Evolutionary conservation across 345 rosid species (phyloP).

Genomic region (Salix koriyanagi): DNA sequence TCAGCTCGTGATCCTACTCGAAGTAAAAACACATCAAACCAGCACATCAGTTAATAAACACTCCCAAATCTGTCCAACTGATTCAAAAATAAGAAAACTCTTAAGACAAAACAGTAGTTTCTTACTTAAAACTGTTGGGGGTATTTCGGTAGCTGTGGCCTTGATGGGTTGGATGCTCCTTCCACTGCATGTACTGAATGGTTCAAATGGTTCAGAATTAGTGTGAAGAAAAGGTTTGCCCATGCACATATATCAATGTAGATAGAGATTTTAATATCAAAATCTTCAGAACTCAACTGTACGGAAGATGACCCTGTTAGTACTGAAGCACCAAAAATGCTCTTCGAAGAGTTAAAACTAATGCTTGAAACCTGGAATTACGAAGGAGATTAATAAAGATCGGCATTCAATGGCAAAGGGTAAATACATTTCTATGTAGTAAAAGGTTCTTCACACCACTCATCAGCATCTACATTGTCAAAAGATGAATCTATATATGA

Average conservation of each 20-base stretch:
- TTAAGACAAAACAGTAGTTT: neutral
- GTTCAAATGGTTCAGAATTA: neutral
- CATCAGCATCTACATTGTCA: neutral
- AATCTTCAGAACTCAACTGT: conserved; percentile 48
- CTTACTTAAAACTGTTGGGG: conserved; percentile 62
- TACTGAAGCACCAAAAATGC: conserved; percentile 46
- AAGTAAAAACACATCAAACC: conserved; percentile 21
- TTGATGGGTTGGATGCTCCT: conserved; percentile 53
- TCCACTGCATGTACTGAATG: conserved; percentile 40
- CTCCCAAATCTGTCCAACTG: neutral
- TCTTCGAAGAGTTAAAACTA: conserved; percentile 32
- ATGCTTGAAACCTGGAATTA: conserved; percentile 39
- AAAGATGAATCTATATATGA: neutral
- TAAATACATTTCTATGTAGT: neutral
- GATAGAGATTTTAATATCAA: neutral
- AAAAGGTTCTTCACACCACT: neutral
- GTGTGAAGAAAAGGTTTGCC: neutral
- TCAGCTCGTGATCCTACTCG: conserved; percentile 45
- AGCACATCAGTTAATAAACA: conserved; percentile 21
- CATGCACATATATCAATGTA: neutral
- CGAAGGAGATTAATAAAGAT: neutral
- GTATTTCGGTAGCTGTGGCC: conserved; percentile 78
- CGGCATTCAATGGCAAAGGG: neutral
- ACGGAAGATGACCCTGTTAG: conserved; percentile 41
- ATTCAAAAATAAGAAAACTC: neutral